A percentile compares a stretch with the other conserved stretches of the same genome.
Conservation (phyloP, 1,139 yeast species). For the Geotrichum fermentans region DNA sequence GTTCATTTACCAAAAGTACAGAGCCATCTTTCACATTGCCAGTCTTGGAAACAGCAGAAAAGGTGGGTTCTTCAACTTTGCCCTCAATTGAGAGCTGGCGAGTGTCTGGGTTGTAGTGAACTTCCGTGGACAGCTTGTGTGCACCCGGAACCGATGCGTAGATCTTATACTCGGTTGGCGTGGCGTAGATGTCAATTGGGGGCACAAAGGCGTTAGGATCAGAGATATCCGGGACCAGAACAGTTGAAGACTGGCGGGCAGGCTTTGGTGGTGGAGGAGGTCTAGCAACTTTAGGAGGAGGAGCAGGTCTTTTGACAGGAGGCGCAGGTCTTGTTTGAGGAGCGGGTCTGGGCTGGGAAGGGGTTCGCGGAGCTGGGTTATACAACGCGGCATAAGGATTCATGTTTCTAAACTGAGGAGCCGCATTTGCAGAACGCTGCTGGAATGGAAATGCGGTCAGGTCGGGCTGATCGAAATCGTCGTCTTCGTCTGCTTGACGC, state of each 20-base stretch:
- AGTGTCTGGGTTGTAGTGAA: conserved; percentile 52
- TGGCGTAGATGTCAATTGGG: conserved; percentile 51
- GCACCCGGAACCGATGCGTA: conserved; percentile 54
- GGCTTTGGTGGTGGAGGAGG: conserved; percentile 1
- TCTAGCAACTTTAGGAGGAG: background rate
- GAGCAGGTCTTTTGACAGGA: background rate
- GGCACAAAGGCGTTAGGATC: conserved; percentile 33
- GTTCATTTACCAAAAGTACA: conserved; percentile 9
- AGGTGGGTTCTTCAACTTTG: conserved; percentile 31
- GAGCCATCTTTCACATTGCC: background rate
- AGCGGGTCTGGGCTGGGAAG: background rate
- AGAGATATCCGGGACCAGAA: background rate
- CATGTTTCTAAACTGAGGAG: background rate
- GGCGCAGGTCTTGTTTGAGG: background rate
- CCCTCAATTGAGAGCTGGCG: conserved; percentile 48
- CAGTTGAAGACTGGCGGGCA: background rate
- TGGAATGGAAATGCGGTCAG: background rate
- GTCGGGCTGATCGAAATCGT: background rate
- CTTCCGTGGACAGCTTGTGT: conserved; percentile 45
- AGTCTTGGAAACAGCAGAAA: conserved; percentile 7
- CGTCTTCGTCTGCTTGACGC: background rate
- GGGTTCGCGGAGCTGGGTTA: background rate
- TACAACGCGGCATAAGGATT: background rate
- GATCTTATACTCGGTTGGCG: conserved; percentile 42
- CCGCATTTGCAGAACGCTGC: background rate